These are phyloP conservation scores for Bremia lactucae DNA, from an alignment of 352 stramenopile species.

Conservation along the genomic window DNA sequence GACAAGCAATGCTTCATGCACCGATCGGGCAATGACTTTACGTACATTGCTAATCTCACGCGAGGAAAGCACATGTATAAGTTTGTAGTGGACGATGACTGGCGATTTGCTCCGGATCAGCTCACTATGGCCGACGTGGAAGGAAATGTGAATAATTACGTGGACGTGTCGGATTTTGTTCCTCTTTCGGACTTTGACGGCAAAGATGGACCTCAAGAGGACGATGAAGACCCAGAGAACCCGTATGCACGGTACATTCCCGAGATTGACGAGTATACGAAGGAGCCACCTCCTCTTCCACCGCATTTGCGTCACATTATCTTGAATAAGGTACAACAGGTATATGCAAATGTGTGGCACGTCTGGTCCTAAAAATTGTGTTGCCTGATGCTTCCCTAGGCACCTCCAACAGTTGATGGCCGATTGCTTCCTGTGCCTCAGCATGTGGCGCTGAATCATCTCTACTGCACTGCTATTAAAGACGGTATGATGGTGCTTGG, in stretches of 20 bases:
- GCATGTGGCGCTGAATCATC: constrained; percentile 98
- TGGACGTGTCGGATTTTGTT: constrained; percentile 98
- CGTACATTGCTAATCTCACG: constrained; percentile 98
- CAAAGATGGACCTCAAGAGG: constrained; percentile 28
- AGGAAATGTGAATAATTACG: constrained; percentile 99
- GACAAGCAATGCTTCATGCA: constrained; percentile 98
- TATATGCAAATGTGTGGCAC: constrained; percentile 1
- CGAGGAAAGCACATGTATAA: constrained; percentile 98
- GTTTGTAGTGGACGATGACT: constrained; percentile 99
- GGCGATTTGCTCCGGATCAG: constrained; percentile 89
- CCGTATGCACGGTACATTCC: constrained; percentile 93
- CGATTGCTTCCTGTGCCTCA: constrained; percentile 93
- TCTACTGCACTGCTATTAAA: constrained; percentile 98
- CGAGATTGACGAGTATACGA: constrained; percentile 99
- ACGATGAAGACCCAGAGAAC: constrained; percentile 82
- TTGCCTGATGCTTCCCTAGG: constrained; percentile 29
- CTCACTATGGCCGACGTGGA: constrained; percentile 98
- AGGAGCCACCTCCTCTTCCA: constrained; percentile 96
- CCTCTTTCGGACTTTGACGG: constrained; percentile 64
- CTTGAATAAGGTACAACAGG: constrained; percentile 91
- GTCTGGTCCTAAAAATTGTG: too few species aligned
- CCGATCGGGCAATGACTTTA: constrained; percentile 98
- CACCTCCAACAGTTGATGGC: constrained; percentile 90
- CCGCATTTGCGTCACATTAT: constrained; percentile 99
- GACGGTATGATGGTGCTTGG: constrained; percentile 99